Base-by-base conservation (phyloP, 495 filamentous ascomycete genomes). In the Annulohypoxylon moriforme region DNA sequence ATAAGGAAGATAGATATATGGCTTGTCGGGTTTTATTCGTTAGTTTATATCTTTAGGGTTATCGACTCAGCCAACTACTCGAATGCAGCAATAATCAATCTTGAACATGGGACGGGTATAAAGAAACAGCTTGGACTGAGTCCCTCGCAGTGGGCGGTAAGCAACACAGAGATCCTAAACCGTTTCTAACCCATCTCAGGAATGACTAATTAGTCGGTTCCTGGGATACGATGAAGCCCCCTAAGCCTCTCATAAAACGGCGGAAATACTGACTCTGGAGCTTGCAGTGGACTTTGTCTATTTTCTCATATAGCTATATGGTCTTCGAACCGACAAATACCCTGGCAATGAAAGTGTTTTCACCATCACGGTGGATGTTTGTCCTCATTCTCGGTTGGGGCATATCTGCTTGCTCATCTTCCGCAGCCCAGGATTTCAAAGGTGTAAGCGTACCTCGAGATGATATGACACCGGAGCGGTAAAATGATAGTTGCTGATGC, bases 1-100 rank as follows among this genome's bases (percentile, higher is more conserved):
- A 78, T 83, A 40, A 75, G 75, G 40, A 85, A 83, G 58, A 75
- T 81, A 38, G 78, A 84, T 53, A 74, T 79, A 42, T 82, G 82
- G 77, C 80, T 83, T 3, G 80, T 84, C 11, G 76, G 76, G 0
- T 83, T 79, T 47, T 82, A 83, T 67, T 83, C 81, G 0, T 14
- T 82, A 2, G 81, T 83, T 7, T 83, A 83, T 42, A 71, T 83
- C 24, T 80, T 83, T 64, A 71, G 77, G 5, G 78, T 80, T 36
- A 82, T 83, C 55, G 79, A 83, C 60, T 79, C 77, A 0, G 73
- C 73, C 53, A 83, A 83, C 60, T 80, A 81, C 59, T 78, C 82
- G 11, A 85, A 85, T 46, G 80, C 82, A 2, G 81, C 81, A 0
- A 85, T 85, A 59, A 84, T 84, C 76, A 84, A 84, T 47, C 74